Evolutionary conservation across 2,329 filamentous ascomycete species (phyloP).

Genomic region (Claviceps maximensis): DNA sequence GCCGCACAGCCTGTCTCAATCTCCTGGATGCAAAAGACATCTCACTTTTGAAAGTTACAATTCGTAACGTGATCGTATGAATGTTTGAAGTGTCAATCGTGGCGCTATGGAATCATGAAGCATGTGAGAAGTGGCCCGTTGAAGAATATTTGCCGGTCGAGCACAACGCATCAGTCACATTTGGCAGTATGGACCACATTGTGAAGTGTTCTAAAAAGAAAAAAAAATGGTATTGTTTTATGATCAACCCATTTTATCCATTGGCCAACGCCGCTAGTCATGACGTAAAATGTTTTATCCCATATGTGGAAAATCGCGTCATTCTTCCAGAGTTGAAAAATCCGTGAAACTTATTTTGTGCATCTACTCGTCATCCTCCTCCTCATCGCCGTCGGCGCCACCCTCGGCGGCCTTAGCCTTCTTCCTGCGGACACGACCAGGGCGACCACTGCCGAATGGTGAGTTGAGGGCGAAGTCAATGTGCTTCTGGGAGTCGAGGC

Average conservation of each 20-base stretch:
- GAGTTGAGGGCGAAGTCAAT: conserved; percentile 98
- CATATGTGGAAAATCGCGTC: conserved; percentile 23
- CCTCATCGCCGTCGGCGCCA: conserved; percentile 65
- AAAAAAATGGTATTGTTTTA: conserved; percentile 14
- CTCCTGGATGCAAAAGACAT: not conserved
- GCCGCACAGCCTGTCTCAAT: not conserved
- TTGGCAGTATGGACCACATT: not conserved
- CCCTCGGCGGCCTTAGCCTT: conserved; percentile 95
- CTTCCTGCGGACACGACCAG: conserved; percentile 98
- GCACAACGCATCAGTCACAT: not conserved
- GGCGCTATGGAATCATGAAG: not conserved
- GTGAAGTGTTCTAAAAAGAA: not conserved
- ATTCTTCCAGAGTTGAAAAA: conserved; percentile 17
- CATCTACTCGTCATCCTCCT: conserved; percentile 68
- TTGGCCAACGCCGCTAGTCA: conserved; percentile 38
- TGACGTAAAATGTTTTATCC: conserved; percentile 28
- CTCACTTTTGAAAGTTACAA: not conserved
- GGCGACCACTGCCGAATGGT: conserved; percentile 92
- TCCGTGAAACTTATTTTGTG: conserved; percentile 18
- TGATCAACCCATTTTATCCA: conserved; percentile 33
- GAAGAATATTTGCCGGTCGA: not conserved
- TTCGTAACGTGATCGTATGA: not conserved
- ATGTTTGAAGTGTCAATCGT: not conserved
- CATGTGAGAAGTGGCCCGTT: not conserved
- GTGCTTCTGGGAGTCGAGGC: conserved; percentile 99